Percentiles rank a stretch among this genome's conserved stretches.
Evolutionary conservation across 257 asterid genomes (phyloP).

Genomic region (Nicotiana tomentosiformis): DNA sequence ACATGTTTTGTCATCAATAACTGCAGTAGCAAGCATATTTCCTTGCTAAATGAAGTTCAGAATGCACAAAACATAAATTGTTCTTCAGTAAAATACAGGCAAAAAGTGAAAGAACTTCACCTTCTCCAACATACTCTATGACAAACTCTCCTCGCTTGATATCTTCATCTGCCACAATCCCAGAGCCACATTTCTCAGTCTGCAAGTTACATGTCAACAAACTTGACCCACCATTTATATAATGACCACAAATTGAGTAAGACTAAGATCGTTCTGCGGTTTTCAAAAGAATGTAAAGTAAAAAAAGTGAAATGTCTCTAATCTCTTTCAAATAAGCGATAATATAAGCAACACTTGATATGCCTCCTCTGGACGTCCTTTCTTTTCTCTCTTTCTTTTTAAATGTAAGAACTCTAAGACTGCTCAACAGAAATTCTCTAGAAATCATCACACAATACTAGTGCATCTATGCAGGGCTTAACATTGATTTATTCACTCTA

Average conservation of each 20-base stretch:
- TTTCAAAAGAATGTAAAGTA: neutral
- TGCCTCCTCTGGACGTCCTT: neutral
- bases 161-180: slow-evolving; percentile 92
- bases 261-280: neutral
- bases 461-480: neutral
- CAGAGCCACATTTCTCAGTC: slow-evolving; percentile 97
- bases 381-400: neutral
- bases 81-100: neutral
- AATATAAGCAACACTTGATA: neutral
- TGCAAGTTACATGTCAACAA: slow-evolving; percentile 28
- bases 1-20: slow-evolving; percentile 94
- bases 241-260: neutral
- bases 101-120: slow-evolving; percentile 26
- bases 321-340: neutral
- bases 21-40: slow-evolving; percentile 34
- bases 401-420: neutral
- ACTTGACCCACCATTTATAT: neutral
- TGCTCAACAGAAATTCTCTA: neutral
- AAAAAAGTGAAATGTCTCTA: neutral
- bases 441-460: neutral
- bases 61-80: slow-evolving; percentile 2
- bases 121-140: slow-evolving; percentile 99
- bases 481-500: neutral
- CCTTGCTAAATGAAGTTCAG: slow-evolving; percentile 10
- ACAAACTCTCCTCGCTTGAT: slow-evolving; percentile 82